Base-by-base conservation (phyloP, 352 stramenopile genomes). In the Phytophthora europaea region DNA sequence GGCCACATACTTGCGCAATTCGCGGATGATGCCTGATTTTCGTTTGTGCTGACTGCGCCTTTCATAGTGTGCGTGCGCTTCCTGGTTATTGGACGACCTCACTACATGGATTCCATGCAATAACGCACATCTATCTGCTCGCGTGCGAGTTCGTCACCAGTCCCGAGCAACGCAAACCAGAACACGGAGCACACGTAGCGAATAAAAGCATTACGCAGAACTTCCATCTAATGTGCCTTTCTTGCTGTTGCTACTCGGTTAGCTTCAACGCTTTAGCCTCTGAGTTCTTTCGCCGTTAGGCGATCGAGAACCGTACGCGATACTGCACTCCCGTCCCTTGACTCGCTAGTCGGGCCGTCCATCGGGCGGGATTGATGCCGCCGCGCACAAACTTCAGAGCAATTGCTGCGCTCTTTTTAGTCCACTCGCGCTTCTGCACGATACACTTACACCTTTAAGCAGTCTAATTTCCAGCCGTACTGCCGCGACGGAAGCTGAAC, bases 401-500 rank as follows among this genome's bases (percentile, higher is more conserved):
- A 78, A 53, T 69, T 66, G 50, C 43, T 47, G 51, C 61, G 60
- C 55, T 78, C 52, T 65, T 64, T 20, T 73, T 56, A 65, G 65
- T 71, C 59, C 47, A 65, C 53, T 62, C 60, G 65, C 31, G 45
- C 59, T 71, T 67, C 48, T 66, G 70, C 62, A 58, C 54, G 65
- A 65, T 81, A 81, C 74, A 78, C 57, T 79, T 66, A 72, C 61
- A 65, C 28, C 33, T 61, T 56, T 58, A 59, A 51, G 36, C 57
- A 50, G 59, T 71, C 52, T 84, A 87, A 70, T 83, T 88, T 60
- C 83, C 81, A 54, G 81, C 72, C 12, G 78, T 89, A 70, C 80
- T 90, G 73, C 81, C 74, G 38, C 84, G 84, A 81, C 84, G 82
- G 76, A 91, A 91, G 71, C 81, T 87, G 60, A 91, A 90, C 36